Evolutionary conservation across 2,329 filamentous ascomycete genomes (phyloP), one percentile per base, ranked within the genome.

Genomic region (Aureobasidium zeae): DNA sequence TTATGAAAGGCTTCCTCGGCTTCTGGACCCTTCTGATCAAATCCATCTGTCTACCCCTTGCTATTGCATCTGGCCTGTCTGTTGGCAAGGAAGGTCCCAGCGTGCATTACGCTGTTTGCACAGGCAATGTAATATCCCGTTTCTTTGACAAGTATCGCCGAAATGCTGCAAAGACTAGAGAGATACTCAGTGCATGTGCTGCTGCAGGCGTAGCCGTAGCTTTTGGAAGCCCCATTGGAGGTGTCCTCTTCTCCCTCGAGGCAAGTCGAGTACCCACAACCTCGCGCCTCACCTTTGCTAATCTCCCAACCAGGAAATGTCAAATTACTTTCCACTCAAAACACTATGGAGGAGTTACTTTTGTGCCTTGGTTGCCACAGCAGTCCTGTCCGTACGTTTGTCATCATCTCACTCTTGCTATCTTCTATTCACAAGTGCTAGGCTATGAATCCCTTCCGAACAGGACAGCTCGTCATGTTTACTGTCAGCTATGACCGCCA

Each of bases 331-430:
- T 54, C 91, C 91, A 0, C 74, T 98, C 15, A 96, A 96, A 65
- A 98, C 91, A 0, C 77, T 98, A 65, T 96, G 91, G 91, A 77
- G 91, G 54, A 95, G 87, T 60, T 98, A 96, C 62, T 96, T 98
- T 62, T 98, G 91, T 63, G 91, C 91, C 21, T 67, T 98, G 51
- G 89, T 98, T 4, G 91, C 88, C 4, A 96, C 91, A 1, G 86
- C 87, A 37, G 86, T 94, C 12, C 68, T 98, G 28, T 83, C 91
- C 19, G 72, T 75, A 68, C 47, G 70, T 62, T 2, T 26, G 2
- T 8, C 12, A 20, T 13, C 15, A 10, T 26, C 4, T 13, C 33
- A 13, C 31, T 28, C 3, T 13, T n/a, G 26, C 10, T 17, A 10
- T 9, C 21, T 16, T 11, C 11, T 28, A 13, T 22, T 50, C 9